Conservation (phyloP, 164 flowering plant genomes). For the Annona cherimola region DNA sequence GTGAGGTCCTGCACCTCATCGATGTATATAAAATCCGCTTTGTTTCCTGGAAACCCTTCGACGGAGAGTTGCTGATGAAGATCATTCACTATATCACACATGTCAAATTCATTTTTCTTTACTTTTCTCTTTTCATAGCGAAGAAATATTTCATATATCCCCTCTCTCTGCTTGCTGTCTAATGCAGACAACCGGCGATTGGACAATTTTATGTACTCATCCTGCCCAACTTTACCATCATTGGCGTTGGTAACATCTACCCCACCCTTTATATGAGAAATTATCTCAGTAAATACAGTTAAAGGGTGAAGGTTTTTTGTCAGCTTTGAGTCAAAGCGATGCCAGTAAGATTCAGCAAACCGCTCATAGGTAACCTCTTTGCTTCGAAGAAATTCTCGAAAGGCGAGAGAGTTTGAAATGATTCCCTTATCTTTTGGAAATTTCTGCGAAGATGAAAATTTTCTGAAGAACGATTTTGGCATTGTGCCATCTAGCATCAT, state of each 20-base stretch:
- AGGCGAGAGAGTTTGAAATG: conserved; percentile 32
- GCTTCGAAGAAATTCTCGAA: conserved; percentile 36
- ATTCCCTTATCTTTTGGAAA: conserved; percentile 10
- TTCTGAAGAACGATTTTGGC: conserved; percentile 53
- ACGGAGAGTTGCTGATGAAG: conserved; percentile 45
- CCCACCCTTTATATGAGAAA: conserved; percentile 73
- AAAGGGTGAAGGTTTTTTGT: conserved; percentile 60
- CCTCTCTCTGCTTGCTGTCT: conserved; percentile 31
- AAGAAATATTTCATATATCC: conserved; percentile 45
- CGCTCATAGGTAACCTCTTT: conserved; percentile 56
- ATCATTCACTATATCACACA: conserved; percentile 65
- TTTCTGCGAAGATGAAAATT: conserved; percentile 31
- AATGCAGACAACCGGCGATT: conserved; percentile 47
- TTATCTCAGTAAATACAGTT: conserved; percentile 64
- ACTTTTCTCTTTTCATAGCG: conserved; percentile 58
- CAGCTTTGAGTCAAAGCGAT: conserved; percentile 46
- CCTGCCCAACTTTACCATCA: conserved; percentile 35
- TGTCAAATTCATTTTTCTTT: conserved; percentile 54
- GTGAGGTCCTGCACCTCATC: conserved; percentile 89
- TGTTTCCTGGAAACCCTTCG: conserved; percentile 33
- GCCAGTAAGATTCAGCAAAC: conserved; percentile 60
- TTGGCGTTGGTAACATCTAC: conserved; percentile 16
- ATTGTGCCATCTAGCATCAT: conserved; percentile 76
- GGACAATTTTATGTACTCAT: conserved; percentile 42
- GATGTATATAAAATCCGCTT: conserved; percentile 66